Conservation (phyloP, 2,329 filamentous ascomycete species). For the Aphanocladium album region DNA sequence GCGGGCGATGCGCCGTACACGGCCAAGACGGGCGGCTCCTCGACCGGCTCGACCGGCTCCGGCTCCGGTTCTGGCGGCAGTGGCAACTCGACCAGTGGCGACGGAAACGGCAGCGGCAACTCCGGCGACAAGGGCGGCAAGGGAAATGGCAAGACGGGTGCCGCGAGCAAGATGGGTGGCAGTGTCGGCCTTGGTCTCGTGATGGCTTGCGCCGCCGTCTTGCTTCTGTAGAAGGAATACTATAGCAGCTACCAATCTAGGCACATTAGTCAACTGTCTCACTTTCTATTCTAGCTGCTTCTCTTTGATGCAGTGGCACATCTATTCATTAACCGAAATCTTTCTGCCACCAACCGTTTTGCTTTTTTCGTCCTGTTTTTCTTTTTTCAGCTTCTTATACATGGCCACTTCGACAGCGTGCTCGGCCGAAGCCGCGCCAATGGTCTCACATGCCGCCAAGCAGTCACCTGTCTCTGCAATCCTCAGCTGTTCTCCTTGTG, state of each 20-base stretch:
- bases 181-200: neutral
- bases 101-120: conserved; percentile 24
- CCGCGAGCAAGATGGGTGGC: neutral
- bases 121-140: conserved; percentile 7
- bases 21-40: conserved; percentile 46
- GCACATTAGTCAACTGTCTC: too few species aligned
- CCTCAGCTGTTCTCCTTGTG: neutral
- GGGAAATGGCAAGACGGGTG: conserved; percentile 3
- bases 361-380: neutral
- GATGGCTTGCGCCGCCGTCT: neutral
- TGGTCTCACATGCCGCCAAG: neutral
- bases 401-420: neutral
- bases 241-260: neutral
- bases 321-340: neutral
- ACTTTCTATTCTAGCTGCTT: neutral
- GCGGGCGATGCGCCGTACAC: conserved; percentile 37
- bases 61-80: conserved; percentile 47
- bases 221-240: neutral
- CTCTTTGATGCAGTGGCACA: neutral
- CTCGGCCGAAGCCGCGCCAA: neutral
- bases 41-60: conserved; percentile 45
- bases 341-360: neutral
- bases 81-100: conserved; percentile 42
- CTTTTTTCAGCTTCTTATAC: neutral
- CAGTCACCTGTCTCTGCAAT: neutral